Percentiles rank a stretch among this genome's conserved stretches.
Evolutionary conservation across 1,284 basidiomycete genomes (phyloP).

Genomic region (Ustilago crameri): DNA sequence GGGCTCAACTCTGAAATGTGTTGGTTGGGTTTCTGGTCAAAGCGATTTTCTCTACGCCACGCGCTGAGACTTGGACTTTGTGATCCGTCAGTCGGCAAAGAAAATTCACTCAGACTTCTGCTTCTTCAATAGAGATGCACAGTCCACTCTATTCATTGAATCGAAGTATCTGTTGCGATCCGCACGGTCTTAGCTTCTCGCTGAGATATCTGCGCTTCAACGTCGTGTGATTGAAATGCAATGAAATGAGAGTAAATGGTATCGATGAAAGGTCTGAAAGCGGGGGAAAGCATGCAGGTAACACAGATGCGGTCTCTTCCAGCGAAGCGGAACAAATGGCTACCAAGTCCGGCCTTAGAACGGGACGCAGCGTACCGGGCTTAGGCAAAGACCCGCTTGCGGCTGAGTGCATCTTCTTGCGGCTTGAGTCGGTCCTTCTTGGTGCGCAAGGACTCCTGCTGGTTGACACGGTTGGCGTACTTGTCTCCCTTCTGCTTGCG

Average conservation of each 20-base stretch:
- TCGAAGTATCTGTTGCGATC: no score
- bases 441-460: conserved; percentile 76
- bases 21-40: no score
- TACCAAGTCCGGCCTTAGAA: no score
- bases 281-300: background rate
- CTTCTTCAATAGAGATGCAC: no score
- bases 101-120: no score
- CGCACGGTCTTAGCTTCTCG: background rate
- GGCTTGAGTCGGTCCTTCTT: conserved; percentile 77
- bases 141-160: no score
- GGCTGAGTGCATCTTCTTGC: conserved; percentile 82
- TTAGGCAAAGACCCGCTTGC: conserved; percentile 81
- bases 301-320: no score
- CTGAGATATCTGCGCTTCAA: background rate
- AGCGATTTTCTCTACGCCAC: background rate
- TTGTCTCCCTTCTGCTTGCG: conserved; percentile 80
- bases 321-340: background rate
- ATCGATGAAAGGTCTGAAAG: conserved; percentile 18
- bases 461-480: conserved; percentile 83
- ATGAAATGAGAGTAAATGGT: conserved; percentile 11
- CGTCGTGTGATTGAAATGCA: conserved; percentile 15
- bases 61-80: no score
- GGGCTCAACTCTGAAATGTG: background rate
- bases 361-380: conserved; percentile 71
- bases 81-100: no score